phyloP scores from a whole-genome alignment of 2,329 filamentous ascomycete species.

The Calonectria hongkongensis region DNA sequence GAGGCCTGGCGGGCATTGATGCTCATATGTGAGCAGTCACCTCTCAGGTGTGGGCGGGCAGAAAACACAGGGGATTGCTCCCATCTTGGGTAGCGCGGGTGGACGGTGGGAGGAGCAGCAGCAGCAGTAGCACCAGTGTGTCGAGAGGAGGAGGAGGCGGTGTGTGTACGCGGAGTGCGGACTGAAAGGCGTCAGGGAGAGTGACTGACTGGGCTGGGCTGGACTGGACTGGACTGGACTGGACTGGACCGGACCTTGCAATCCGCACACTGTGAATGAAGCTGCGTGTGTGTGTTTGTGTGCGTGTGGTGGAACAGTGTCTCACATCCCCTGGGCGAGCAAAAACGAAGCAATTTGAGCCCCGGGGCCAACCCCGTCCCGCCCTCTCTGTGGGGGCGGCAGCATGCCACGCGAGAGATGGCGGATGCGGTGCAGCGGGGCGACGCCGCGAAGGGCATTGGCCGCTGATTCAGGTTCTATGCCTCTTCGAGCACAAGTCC shows the following conservation, averaged over 20 bases:
- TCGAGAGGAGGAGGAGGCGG: not conserved
- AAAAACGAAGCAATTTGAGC: constrained; percentile 23
- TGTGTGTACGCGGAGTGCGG: not conserved
- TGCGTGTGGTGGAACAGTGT: constrained; percentile 1
- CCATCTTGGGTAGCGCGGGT: not conserved
- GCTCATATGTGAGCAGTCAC: constrained; percentile 25
- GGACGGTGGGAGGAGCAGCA: too few relatives aligned
- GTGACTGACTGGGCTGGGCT: too few relatives aligned
- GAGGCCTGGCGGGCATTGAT: constrained; percentile 2
- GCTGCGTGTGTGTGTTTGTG: not conserved
- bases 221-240: not conserved
- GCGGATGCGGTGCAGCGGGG: not conserved
- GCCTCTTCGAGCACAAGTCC: constrained; percentile 15
- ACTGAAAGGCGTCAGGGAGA: too few relatives aligned
- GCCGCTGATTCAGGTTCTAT: constrained; percentile 13
- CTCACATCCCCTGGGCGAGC: constrained; percentile 15
- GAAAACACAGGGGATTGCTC: not conserved
- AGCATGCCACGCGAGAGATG: constrained; percentile 15
- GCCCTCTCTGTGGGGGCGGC: constrained; percentile 3
- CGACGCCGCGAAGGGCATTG: not conserved
- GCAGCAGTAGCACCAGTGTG: too few relatives aligned
- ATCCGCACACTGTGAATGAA: too few relatives aligned
- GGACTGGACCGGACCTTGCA: not conserved
- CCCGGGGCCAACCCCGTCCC: constrained; percentile 8
- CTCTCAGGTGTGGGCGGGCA: constrained; percentile 5